Base-by-base conservation (phyloP, 108 stramenopile species). In the Ochromonas danica region DNA sequence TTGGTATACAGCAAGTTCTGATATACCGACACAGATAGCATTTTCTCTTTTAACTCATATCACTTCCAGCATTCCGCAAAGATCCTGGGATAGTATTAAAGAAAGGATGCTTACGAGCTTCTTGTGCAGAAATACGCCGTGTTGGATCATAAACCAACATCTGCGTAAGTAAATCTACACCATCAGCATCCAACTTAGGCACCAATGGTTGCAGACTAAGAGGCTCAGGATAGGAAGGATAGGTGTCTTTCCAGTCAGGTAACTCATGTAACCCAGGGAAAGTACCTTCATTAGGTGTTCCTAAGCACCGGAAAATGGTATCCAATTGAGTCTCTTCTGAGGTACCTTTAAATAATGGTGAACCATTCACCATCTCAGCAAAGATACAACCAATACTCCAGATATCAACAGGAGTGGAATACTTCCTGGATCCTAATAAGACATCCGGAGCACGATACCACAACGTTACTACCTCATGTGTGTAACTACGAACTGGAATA, bases 371-470 rank as follows among this genome's bases (percentile, higher is more conserved):
- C 97, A 98, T 98, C 87, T 98, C 39, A 91, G 98, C 57, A 90
- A 96, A 95, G 65, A 95, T 96, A 79, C 95, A 97, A 40, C 98
- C 98, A 40, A 97, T 93, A 79, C 89, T 90, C 98, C 98, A 99
- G 43, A 99, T 94, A 85, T 99, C 98, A 0, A 99, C 98, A 0
- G 98, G 96, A 0, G 98, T 97, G 22, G 91, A 93, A 78, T 99
- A 99, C 81, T 94, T 93, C 38, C 96, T 84, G 6, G 91, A 90
- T 33, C 96, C 98, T 92, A 99, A 90, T 51, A 99, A 85, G 1
- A 99, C 96, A 82, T 99, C 98, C 0, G 98, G 98, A 6, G 98
- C 95, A 22, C 98, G 90, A 80, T 99, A 99, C 98, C 98, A 99
- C 61, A 99, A 86, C 1, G 98, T 99, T 0, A 99, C 98, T 41